Base-by-base conservation (phyloP, 441 rosid species). In the Gossypium aridum region DNA sequence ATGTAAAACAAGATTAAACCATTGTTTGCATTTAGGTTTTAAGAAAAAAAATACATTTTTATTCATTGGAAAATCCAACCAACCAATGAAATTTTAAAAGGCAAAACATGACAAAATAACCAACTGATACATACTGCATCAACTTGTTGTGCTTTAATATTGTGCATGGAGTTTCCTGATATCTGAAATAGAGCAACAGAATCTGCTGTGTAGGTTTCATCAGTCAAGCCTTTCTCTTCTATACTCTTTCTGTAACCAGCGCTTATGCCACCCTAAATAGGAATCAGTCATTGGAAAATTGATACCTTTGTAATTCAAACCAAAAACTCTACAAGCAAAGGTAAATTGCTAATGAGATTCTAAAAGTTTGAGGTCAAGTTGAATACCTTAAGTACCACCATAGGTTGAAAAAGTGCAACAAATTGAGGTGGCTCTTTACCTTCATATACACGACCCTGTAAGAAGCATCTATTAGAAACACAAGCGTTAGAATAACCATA, bases 391-490 rank as follows among this genome's bases (percentile, higher is more conserved):
- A 96, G 92, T 78, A 92, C 83, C 68, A 92, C 87, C 95, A 96
- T 89, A 71, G 99, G 98, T 75, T 94, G 98, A 80, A 96, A 96
- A 73, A 96, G 93, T 37, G 98, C 94, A 70, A 94, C 66, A 67
- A 96, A 92, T 53, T 96, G 99, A 28, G 98, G 96, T 34, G 98
- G 97, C 86, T 96, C 99, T 82, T 92, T 96, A 61, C 91, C 98
- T 87, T 96, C 94, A 70, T 84, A 92, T 73, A 94, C 82, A 55
- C 89, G 88, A 72, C 97, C 98, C 99, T 97, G 85, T 71, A 80
- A 76, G 76, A 80, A 72, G 73, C 67, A 51, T 19, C n/a, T 59
- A 75, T 90, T 79, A 85, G 8, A 77, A 65, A 54, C 78, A 28
- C 7, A 43, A 55, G 76, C 80, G 70, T 63, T 71, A 51, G 26